phyloP scores from a whole-genome alignment of 495 filamentous ascomycete species.

The Rhypophila decipiens region DNA sequence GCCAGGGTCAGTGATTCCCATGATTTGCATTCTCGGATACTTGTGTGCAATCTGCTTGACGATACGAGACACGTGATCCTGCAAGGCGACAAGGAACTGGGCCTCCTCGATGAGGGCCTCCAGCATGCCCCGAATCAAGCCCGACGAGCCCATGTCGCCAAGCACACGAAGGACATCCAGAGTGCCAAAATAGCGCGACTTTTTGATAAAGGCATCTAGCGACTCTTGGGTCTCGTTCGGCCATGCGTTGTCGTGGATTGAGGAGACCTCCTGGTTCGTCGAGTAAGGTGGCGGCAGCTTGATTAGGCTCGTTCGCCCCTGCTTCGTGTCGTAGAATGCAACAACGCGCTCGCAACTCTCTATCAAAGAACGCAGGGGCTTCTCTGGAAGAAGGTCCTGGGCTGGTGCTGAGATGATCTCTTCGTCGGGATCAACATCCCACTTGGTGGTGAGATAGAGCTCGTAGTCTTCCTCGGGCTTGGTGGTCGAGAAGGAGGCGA shows the following conservation, averaged over 20 bases:
- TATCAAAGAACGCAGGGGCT: conserved; percentile 15
- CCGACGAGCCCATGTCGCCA: conserved; percentile 18
- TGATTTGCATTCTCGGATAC: conserved; percentile 36
- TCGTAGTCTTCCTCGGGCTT: conserved; percentile 36
- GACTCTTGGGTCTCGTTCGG: conserved; percentile 23
- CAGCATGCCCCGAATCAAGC: conserved; percentile 18
- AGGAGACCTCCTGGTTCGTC: not conserved
- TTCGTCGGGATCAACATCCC: conserved; percentile 35
- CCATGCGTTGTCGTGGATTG: conserved; percentile 20
- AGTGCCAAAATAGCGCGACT: conserved; percentile 23
- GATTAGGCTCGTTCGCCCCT: not conserved
- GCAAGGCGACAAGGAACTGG: conserved; percentile 20
- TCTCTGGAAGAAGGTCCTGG: not conserved
- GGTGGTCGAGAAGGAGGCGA: conserved; percentile 30
- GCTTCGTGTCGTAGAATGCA: conserved; percentile 18
- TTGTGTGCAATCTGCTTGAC: conserved; percentile 35
- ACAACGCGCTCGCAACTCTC: conserved; percentile 35
- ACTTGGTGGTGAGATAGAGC: conserved; percentile 35
- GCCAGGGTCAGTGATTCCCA: conserved; percentile 26
- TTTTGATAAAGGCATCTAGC: conserved; percentile 23
- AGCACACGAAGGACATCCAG: conserved; percentile 23
- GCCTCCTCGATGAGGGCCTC: conserved; percentile 23
- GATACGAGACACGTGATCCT: conserved; percentile 29
- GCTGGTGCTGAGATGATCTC: conserved; percentile 20
- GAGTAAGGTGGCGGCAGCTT: not conserved